Conservation (phyloP, 805 yeast genomes). For the Saccharomycopsis sp. region DNA sequence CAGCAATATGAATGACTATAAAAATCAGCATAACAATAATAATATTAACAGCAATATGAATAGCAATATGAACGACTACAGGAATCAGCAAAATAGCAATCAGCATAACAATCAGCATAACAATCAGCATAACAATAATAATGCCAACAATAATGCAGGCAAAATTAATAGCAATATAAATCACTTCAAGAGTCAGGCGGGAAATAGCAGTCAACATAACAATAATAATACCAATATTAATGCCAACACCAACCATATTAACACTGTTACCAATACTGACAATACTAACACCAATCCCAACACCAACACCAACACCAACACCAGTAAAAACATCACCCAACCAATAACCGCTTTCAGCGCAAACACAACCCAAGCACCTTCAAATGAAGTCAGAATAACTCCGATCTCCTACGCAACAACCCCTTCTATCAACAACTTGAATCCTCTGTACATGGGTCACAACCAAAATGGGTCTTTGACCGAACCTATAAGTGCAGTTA, state of each 20-base stretch:
- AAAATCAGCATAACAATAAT: not conserved
- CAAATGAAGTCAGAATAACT: not conserved
- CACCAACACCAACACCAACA: not conserved
- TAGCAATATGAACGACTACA: no score
- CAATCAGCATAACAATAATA: not conserved
- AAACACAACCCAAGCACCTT: not conserved
- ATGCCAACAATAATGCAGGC: not conserved
- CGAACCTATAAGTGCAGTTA: not conserved
- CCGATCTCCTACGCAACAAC: constrained; percentile 9
- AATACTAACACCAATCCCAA: not conserved
- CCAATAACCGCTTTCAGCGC: not conserved
- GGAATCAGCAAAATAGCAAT: not conserved
- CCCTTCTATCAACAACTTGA: not conserved
- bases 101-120: not conserved
- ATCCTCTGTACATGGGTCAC: not conserved
- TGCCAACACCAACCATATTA: not conserved
- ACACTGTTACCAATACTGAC: not conserved
- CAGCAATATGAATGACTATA: no score
- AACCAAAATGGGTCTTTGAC: not conserved
- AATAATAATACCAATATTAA: not conserved
- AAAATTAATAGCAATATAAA: not conserved
- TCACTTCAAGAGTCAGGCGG: no score
- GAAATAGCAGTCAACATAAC: not conserved
- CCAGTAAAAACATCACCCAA: not conserved
- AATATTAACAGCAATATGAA: no score